Evolutionary conservation across 179 eudicot species (phyloP).

Genomic region (Heliamphora pulchella): DNA sequence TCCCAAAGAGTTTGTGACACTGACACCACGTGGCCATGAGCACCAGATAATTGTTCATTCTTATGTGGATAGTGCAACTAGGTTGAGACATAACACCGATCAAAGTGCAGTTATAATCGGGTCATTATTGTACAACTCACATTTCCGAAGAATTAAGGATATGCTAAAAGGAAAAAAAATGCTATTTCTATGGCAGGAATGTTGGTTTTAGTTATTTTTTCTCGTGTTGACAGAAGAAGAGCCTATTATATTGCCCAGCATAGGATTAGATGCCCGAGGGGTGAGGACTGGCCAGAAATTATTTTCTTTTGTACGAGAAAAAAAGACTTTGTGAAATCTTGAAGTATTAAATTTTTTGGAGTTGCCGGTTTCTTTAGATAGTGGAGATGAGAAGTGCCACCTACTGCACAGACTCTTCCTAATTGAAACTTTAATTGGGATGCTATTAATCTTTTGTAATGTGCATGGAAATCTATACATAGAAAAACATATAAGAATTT

Average conservation of each 20-base stretch:
- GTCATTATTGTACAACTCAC: not conserved
- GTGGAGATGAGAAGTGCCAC: not conserved
- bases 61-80: not conserved
- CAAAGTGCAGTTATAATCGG: not conserved
- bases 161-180: not conserved
- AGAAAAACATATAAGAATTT: not conserved
- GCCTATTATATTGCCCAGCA: not conserved
- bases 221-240: not conserved
- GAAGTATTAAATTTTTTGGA: not conserved
- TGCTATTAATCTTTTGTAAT: not conserved
- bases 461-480: not conserved
- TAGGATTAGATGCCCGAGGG: not conserved
- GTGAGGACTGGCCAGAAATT: too few species aligned
- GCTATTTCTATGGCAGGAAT: not conserved
- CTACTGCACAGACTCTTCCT: not conserved
- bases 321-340: not conserved
- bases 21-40: too few species aligned
- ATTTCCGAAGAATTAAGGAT: not conserved
- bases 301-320: not conserved
- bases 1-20: too few species aligned
- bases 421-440: not conserved
- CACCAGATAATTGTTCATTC: too few species aligned
- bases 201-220: not conserved
- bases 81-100: not conserved
- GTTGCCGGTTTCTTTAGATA: not conserved